phyloP scores from a whole-genome alignment of 179 eudicot species.

The Amaranthus tricolor region DNA sequence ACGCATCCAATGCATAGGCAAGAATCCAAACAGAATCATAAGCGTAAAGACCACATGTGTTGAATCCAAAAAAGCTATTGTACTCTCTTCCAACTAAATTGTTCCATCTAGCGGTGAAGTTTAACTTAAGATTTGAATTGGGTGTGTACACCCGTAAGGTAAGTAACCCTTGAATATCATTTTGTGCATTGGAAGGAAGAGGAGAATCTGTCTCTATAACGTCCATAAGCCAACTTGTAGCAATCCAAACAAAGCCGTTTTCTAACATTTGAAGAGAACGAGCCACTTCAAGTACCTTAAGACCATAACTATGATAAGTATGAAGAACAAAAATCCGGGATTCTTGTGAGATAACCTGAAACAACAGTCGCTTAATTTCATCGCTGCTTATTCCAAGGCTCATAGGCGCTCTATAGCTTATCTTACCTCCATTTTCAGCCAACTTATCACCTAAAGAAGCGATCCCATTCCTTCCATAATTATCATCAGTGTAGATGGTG shows the following conservation, averaged over 20 bases:
- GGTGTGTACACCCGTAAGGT: constrained; percentile 61
- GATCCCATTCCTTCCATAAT: constrained; percentile 72
- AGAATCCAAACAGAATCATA: constrained; percentile 83
- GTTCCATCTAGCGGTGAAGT: constrained; percentile 57
- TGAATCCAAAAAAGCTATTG: constrained; percentile 42
- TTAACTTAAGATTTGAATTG: constrained; percentile 43
- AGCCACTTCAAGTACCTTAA: constrained; percentile 50
- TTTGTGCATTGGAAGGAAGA: constrained; percentile 29
- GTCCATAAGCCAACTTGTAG: constrained; percentile 73
- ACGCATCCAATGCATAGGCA: constrained; percentile 60
- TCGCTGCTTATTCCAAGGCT: constrained; percentile 33
- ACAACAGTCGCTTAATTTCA: constrained; percentile 51
- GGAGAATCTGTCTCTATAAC: constrained; percentile 54
- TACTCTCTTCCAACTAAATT: constrained; percentile 34
- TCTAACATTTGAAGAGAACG: constrained; percentile 58
- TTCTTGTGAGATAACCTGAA: constrained; percentile 48
- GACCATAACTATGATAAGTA: constrained; percentile 43
- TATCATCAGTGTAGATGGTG: constrained; percentile 68
- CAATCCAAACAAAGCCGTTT: constrained; percentile 74
- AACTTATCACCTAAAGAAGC: constrained; percentile 55
- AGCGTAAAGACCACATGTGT: constrained; percentile 60
- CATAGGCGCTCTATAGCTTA: constrained; percentile 63
- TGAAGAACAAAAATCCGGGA: constrained; percentile 65
- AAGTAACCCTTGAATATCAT: constrained; percentile 54
- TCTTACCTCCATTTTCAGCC: constrained; percentile 38